These are phyloP conservation scores for Pugionium dolabratum DNA, from an alignment of 345 rosid genomes.

Conservation along the genomic window DNA sequence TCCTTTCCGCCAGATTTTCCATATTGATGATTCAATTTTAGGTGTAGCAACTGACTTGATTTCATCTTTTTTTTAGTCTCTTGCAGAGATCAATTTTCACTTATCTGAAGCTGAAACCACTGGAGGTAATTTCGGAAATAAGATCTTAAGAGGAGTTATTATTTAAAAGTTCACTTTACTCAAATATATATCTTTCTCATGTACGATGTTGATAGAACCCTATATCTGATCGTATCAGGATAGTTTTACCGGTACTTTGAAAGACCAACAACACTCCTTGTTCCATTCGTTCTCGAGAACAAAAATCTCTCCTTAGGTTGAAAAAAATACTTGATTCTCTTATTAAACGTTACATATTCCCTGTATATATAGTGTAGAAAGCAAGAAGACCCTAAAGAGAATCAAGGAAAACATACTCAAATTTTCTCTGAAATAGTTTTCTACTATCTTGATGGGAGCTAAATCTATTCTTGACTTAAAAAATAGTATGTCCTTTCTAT, in stretches of 20 bases:
- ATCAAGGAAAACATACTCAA: no score
- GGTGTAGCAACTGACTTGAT: slow-evolving; percentile 34
- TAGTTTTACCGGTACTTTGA: no score
- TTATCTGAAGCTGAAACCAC: slow-evolving; percentile 73
- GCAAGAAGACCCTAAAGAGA: no score
- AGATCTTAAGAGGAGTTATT: slow-evolving; percentile 18
- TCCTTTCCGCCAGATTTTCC: slow-evolving; percentile 23
- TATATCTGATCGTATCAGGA: no score
- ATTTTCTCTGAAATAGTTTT: neutral
- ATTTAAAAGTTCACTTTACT: slow-evolving; percentile 25
- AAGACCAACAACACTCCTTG: no score
- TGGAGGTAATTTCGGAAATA: slow-evolving; percentile 62
- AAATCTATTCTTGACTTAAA: slow-evolving; percentile 18
- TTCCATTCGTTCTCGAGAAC: no score
- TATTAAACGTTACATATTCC: no score
- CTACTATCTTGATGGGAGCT: slow-evolving; percentile 8
- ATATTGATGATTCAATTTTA: slow-evolving; percentile 15
- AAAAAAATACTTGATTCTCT: no score
- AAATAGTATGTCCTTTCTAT: slow-evolving; percentile 6
- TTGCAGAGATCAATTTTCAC: slow-evolving; percentile 80
- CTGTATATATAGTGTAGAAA: no score
- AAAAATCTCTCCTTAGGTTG: no score
- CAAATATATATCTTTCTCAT: slow-evolving; percentile 7
- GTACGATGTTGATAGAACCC: neutral
- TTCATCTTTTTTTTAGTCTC: slow-evolving; percentile 61